Base-by-base conservation (phyloP, 2,329 filamentous ascomycete species). In the Metarhizium guizhouense region DNA sequence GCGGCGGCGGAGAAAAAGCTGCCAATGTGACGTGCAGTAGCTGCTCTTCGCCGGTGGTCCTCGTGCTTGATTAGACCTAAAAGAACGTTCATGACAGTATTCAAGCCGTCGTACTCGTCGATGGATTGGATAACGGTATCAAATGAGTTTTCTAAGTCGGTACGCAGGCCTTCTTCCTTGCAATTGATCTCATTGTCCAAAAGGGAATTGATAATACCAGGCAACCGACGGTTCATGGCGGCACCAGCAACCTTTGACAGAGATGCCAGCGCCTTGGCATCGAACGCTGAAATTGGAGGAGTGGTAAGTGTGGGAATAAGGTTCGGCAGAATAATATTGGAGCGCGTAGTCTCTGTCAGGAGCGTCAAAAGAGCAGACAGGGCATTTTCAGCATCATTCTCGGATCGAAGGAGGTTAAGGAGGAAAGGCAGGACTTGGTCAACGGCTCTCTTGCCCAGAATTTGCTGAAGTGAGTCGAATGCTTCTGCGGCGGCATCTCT, bases 401-500 rank as follows among this genome's bases (percentile, higher is more conserved):
- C 89, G 51, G 86, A 87, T 55, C 92, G 86, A 57, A 99, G 76
- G n/a, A 97, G 81, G 67, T 84, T 93, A 66, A 99, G 85, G 34
- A 99, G 84, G 74, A 91, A 87, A 54, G 95, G 95, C 60, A 99
- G 79, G 29, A 99, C 94, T 68, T 97, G 91, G 66, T 99, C 93
- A 53, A 99, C 88, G 54, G 91, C 92, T 65, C 84, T 88, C 79
- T 96, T 97, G 75, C 94, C 94, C 59, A 97, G 78, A 53, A 95
- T 89, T 65, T 93, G 88, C 71, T 99, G 94, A 57, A 99, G 74
- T 38, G 92, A 90, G 70, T 99, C 94, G 67, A 99, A 99, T 2
- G 94, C 94, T 72, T 99, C 94, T 25, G 95, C 94, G 30, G 95
- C 94, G 56, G 94, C 90, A 71, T 99, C 94, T 68, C 94, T 82